Conservation (phyloP, 768 basidiomycete genomes). For the Russula lepida region DNA sequence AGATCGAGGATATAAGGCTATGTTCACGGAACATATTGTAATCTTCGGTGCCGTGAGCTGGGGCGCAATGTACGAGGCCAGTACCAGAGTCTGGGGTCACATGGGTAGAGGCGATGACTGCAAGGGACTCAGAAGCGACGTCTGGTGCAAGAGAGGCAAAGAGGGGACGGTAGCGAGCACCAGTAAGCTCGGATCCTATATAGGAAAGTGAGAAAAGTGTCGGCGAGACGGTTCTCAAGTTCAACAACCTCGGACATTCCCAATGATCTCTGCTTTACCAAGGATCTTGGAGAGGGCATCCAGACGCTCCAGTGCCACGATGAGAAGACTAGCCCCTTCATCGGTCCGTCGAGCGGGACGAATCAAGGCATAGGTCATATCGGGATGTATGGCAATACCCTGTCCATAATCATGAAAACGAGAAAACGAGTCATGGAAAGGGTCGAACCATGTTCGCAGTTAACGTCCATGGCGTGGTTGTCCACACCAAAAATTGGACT, state of each 20-base stretch:
- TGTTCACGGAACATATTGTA: constrained; percentile 65
- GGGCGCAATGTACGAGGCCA: constrained; percentile 91
- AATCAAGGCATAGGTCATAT: constrained; percentile 58
- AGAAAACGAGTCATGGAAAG: neutral
- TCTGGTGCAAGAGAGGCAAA: constrained; percentile 36
- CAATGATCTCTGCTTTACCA: constrained; percentile 36
- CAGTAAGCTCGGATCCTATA: constrained; percentile 47
- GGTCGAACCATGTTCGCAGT: constrained; percentile 83
- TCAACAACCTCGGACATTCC: constrained; percentile 5
- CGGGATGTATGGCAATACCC: constrained; percentile 84
- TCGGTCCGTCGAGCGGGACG: constrained; percentile 11
- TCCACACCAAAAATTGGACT: constrained; percentile 78
- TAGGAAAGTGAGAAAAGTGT: neutral
- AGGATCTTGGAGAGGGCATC: constrained; percentile 24
- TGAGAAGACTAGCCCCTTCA: constrained; percentile 23
- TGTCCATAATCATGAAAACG: constrained; percentile 27
- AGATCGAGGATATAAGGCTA: constrained; percentile 36
- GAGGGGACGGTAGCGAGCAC: constrained; percentile 49
- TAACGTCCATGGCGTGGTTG: constrained; percentile 96
- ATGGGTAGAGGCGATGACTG: constrained; percentile 59
- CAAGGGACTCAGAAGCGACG: constrained; percentile 18
- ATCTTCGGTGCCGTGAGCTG: constrained; percentile 91
- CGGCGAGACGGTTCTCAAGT: neutral
- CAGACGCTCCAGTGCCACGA: constrained; percentile 33
- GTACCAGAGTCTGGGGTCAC: constrained; percentile 88